Evolutionary conservation across 2,329 filamentous ascomycete genomes (phyloP).

Genomic region (Cercospora brassicicola): DNA sequence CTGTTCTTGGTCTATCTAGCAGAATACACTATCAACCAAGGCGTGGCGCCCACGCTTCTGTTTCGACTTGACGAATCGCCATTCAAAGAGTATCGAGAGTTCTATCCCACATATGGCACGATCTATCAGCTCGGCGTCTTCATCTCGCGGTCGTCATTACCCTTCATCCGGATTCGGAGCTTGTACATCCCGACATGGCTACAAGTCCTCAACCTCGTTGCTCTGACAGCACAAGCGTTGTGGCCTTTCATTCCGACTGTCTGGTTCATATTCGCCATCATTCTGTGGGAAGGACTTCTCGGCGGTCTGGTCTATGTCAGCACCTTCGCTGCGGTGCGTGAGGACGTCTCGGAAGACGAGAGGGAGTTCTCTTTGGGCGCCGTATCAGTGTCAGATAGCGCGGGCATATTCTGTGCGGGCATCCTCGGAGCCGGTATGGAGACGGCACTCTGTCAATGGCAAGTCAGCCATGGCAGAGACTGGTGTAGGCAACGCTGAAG

Average conservation of each 20-base stretch:
- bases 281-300: conserved; percentile 93
- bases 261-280: conserved; percentile 77
- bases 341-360: conserved; percentile 72
- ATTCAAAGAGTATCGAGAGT: conserved; percentile 77
- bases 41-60: conserved; percentile 82
- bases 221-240: conserved; percentile 75
- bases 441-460: conserved; percentile 77
- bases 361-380: conserved; percentile 89
- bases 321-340: conserved; percentile 91
- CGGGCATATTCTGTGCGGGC: conserved; percentile 83
- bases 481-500: conserved; percentile 44
- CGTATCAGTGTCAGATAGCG: conserved; percentile 88
- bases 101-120: conserved; percentile 92
- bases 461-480: conserved; percentile 75
- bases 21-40: conserved; percentile 97
- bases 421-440: conserved; percentile 82
- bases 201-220: conserved; percentile 72
- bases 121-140: conserved; percentile 96
- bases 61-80: conserved; percentile 77
- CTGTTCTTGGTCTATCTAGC: conserved; percentile 89
- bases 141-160: conserved; percentile 85
- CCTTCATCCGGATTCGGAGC: conserved; percentile 76
- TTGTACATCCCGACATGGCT: conserved; percentile 81
- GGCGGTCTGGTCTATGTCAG: conserved; percentile 94
- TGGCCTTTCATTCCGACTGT: conserved; percentile 76